Evolutionary conservation across 768 basidiomycete species (phyloP), one percentile per base, ranked within the genome.

Genomic region (Hydnum rufescens): DNA sequence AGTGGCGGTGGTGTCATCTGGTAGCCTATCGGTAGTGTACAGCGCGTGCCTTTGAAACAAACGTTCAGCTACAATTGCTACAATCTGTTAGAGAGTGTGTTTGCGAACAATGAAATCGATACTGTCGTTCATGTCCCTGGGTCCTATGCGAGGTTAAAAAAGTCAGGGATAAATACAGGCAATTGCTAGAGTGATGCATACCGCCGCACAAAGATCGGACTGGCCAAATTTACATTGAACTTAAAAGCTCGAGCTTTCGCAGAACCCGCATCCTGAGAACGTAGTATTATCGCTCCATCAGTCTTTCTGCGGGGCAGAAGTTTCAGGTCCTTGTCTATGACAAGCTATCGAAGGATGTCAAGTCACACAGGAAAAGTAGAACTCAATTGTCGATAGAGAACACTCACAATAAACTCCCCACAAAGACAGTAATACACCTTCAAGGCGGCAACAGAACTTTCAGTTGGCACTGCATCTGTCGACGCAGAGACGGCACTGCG

Each of bases 391-490:
- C n/a, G 18, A 26, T 26, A 30, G 16, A 16, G n/a, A 19, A 18
- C 19, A 34, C 54, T 42, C 16, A 55, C 55, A 32, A 51, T n/a
- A 28, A 56, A 56, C 48, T 56, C 55, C 29, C 55, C 55, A 36
- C 55, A 56, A 16, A 56, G 42, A 36, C 55, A 56, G 32, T 56
- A 56, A 44, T 53, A 56, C 4, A 56, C 55, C 29, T 51, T 55
- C 6, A 56, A 49, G 5, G 55, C 46, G 1, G 55, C 55, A n/a
- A 54, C 43, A 3, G 55, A 49, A 6, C 54, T 56, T 36, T 55
- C 55, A 8, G 55, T 56, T 13, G 54, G 55, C 25, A 43, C 48
- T 22, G 54, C 55, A 42, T 56, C 55, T n/a, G 55, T 56, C 5
- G 55, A 56, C n/a, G 55, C 42, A 25, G 54, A 56, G 8, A 56